A percentile compares a stretch with the other conserved stretches of the same genome.
These are phyloP conservation scores for Phytopythium delawarense DNA, from an alignment of 352 stramenopile genomes.

Conservation along the genomic window DNA sequence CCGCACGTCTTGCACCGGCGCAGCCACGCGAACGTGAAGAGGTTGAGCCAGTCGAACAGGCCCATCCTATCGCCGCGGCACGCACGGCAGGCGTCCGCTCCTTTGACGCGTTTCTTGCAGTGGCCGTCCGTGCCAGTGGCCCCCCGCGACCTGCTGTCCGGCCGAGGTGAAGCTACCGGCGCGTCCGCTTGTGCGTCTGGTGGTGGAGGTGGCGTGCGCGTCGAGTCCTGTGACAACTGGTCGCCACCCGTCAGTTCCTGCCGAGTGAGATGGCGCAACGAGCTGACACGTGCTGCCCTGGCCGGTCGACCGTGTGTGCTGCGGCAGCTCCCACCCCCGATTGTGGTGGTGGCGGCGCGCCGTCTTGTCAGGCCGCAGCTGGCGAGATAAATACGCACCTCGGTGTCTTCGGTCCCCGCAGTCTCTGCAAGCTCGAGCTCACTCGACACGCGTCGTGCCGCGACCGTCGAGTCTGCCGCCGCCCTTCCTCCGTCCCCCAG, in stretches of 20 bases:
- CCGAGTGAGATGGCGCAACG: not conserved
- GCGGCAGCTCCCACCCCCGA: not conserved
- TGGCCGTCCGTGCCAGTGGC: not conserved
- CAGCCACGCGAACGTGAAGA: constrained; percentile 66
- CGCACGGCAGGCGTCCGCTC: not conserved
- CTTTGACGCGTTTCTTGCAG: constrained; percentile 1
- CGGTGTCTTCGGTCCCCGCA: not conserved
- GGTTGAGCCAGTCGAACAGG: constrained; percentile 53
- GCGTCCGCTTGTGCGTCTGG: not conserved
- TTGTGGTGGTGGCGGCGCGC: not conserved
- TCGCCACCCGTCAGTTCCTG: not conserved
- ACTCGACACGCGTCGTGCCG: too few relatives aligned
- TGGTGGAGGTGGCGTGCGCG: not conserved
- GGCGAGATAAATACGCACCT: not conserved
- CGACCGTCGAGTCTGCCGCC: too few relatives aligned
- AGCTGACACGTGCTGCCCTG: not conserved
- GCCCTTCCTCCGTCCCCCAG: too few relatives aligned
- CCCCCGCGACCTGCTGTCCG: not conserved
- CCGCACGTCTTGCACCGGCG: constrained; percentile 62
- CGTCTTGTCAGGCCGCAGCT: not conserved
- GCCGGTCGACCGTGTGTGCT: too few relatives aligned
- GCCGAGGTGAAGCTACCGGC: too few relatives aligned
- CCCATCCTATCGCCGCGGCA: constrained; percentile 27
- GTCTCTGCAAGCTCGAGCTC: not conserved
- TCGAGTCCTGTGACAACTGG: not conserved